Conservation (phyloP, 1,139 yeast genomes). For the Debaryomycetaceae sp. region DNA sequence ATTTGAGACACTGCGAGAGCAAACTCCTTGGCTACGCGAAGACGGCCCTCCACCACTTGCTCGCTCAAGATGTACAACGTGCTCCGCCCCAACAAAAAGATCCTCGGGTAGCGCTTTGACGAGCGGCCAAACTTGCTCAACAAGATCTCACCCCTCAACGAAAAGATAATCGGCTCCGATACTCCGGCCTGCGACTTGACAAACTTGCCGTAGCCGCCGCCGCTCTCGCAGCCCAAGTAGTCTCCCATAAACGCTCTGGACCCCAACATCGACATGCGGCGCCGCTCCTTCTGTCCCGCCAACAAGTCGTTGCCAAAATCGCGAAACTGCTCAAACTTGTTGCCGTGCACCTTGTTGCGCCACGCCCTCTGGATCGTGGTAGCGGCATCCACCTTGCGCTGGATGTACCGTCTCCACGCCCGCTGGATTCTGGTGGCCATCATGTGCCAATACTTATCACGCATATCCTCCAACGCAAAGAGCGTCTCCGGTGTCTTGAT, state of each 20-base stretch:
- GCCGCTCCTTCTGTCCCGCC: slow-evolving; percentile 80
- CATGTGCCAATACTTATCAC: slow-evolving; percentile 96
- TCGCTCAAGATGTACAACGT: slow-evolving; percentile 70
- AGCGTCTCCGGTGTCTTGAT: slow-evolving; percentile 96
- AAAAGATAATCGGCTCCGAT: slow-evolving; percentile 56
- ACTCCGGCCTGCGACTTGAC: slow-evolving; percentile 65
- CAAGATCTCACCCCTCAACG: slow-evolving; percentile 75
- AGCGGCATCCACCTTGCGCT: slow-evolving; percentile 85
- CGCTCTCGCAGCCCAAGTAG: slow-evolving; percentile 78
- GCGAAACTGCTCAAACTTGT: slow-evolving; percentile 75
- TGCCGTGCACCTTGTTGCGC: slow-evolving; percentile 77
- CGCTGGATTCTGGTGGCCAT: slow-evolving; percentile 98
- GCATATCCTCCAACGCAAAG: slow-evolving; percentile 92
- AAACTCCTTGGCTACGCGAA: slow-evolving; percentile 63
- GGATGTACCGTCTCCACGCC: slow-evolving; percentile 86
- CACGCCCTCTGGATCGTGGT: slow-evolving; percentile 78
- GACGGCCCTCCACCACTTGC: slow-evolving; percentile 65
- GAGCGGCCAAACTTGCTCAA: slow-evolving; percentile 91
- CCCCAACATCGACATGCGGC: slow-evolving; percentile 83
- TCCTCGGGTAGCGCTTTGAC: slow-evolving; percentile 70
- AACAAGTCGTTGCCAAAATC: slow-evolving; percentile 74
- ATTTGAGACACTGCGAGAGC: slow-evolving; percentile 59
- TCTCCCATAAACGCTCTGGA: slow-evolving; percentile 94
- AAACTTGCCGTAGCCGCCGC: slow-evolving; percentile 68
- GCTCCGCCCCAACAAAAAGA: slow-evolving; percentile 62